Percentiles rank a stretch among this genome's conserved stretches.
Evolutionary conservation across 257 asterid genomes (phyloP).

Genomic region (Sherardia arvensis): DNA sequence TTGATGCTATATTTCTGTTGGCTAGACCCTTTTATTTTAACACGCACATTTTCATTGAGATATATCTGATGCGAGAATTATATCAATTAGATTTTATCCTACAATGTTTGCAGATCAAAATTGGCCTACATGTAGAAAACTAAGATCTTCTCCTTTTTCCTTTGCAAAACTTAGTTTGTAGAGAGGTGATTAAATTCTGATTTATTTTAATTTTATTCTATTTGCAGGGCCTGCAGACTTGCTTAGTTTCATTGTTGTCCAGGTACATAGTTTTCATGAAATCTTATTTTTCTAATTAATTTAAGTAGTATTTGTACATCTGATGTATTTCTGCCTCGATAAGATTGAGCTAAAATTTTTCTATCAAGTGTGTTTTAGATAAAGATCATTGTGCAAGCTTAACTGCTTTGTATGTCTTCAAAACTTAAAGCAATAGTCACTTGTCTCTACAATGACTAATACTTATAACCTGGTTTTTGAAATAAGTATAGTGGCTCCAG

Average conservation of each 20-base stretch:
- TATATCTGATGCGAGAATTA: not conserved
- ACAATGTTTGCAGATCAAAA: not conserved
- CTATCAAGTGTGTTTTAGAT: not conserved
- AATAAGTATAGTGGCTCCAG: not conserved
- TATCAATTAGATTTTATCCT: not conserved
- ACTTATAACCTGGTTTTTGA: not conserved
- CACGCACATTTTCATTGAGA: not conserved
- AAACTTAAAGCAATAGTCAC: not conserved
- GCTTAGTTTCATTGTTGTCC: constrained; percentile 79
- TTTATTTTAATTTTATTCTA: constrained; percentile 20
- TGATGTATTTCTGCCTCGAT: not conserved
- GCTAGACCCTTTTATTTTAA: not conserved
- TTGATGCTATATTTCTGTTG: not conserved
- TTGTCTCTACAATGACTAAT: not conserved
- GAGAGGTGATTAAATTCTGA: not conserved
- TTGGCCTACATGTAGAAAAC: not conserved
- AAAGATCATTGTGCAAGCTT: not conserved
- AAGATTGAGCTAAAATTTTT: not conserved
- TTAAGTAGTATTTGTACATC: not conserved
- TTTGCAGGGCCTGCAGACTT: constrained; percentile 84
- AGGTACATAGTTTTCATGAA: constrained; percentile 43
- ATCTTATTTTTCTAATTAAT: not conserved
- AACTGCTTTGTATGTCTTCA: not conserved
- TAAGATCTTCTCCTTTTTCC: not conserved
- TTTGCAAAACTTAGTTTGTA: not conserved